Base-by-base conservation (phyloP, 129 eudicot species). In the Flaveria robusta region DNA sequence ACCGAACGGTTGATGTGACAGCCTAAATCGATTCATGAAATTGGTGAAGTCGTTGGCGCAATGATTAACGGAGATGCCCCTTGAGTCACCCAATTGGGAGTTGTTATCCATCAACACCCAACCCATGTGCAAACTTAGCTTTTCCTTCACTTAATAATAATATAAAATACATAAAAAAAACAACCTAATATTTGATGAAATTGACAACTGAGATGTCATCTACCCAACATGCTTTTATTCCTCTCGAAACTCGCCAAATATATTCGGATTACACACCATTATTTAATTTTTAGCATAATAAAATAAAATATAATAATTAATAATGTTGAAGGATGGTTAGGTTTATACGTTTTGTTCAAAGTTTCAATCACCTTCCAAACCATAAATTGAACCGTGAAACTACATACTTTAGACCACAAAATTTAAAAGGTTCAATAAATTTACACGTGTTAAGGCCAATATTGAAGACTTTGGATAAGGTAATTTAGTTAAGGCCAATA, bases 101-200 rank as follows among this genome's bases (percentile, higher is more conserved):
- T 80, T 52, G 66, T 74, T 74, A 74, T 80, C 75, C 19, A 80
- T 74, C 34, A 47, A 7, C 59, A 3, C 18, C 39, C 49, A 29
- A 37, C 76, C 70, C 82, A 78, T 78, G 77, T 78, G 82, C 82
- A 59, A 70, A 26, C 43, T 70, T 70, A 66, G 79, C 83, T 62
- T 74, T 56, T 11, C 37, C 51, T 27, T 73, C 63, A 56, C 16
- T 20, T 1, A 20, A 56, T 22, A 55, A 16, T 5, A 8, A 55
- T 55, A 55, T 19, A 55, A 11, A 62, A 65, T 52, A 55, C n/a
- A n/a, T 20, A 12, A 31, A 68, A 26, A 50, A 47, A 34, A 34
- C 8, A 34, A 10, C n/a, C 47, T 43, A 18, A 72, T 47, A 51
- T 66, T 66, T 72, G 43, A 9, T 37, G 0, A 42, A 54, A 66